Evolutionary conservation across 2,329 filamentous ascomycete species (phyloP).

Genomic region (Tolypocladium paradoxum): DNA sequence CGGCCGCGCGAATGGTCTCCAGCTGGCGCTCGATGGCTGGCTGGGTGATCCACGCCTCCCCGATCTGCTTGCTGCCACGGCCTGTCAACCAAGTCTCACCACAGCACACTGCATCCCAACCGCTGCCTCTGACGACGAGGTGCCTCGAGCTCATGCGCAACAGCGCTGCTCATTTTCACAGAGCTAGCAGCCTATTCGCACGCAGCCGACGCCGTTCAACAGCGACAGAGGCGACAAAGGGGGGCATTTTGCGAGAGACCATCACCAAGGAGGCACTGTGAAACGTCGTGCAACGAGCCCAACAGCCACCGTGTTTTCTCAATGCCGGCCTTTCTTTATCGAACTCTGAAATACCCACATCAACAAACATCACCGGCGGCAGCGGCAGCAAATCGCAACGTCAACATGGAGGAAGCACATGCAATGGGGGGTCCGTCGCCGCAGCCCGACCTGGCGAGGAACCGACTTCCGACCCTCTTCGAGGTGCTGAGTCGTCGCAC

Average conservation of each 20-base stretch:
- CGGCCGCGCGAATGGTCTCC: not conserved
- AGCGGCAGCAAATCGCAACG: not conserved
- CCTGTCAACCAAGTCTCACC: not conserved
- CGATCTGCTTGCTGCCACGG: slow-evolving; percentile 1
- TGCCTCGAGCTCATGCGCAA: slow-evolving; percentile 9
- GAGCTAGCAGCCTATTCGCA: not conserved
- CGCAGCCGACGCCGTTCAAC: not conserved
- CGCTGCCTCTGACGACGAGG: slow-evolving; percentile 5
- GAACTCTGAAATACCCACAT: not conserved
- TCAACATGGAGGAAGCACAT: slow-evolving; percentile 12
- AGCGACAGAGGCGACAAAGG: not conserved
- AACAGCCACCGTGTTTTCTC: not conserved
- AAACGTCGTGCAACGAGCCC: slow-evolving; percentile 4
- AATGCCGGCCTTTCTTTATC: not conserved
- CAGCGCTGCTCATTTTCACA: slow-evolving; percentile 7
- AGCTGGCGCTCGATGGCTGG: not conserved
- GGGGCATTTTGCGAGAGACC: not conserved
- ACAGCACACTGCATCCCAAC: slow-evolving; percentile 10
- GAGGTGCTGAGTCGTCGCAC: slow-evolving; percentile 92
- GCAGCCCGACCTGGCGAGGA: slow-evolving; percentile 53
- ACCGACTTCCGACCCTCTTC: slow-evolving; percentile 85
- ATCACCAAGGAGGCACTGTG: slow-evolving; percentile 8
- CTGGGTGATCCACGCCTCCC: slow-evolving; percentile 2
- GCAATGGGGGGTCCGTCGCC: slow-evolving; percentile 36
- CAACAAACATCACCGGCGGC: not conserved